Evolutionary conservation across 257 asterid species (phyloP), one percentile per base, ranked within the genome.

Genomic region (Solanum paucissectum): DNA sequence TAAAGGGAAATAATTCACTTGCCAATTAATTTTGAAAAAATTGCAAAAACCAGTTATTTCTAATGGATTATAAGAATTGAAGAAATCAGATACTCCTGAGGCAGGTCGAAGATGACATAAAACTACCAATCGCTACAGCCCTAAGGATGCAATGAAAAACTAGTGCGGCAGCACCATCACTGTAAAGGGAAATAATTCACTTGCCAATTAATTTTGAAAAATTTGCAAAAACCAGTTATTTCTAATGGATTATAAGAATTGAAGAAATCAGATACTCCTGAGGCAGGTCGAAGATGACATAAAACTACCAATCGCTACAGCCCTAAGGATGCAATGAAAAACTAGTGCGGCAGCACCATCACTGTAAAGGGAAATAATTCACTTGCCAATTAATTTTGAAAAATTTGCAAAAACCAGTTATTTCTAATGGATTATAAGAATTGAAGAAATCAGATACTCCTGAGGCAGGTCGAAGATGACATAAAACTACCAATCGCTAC

Each of bases 91-190:
- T n/a, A 25, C 33, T 72, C 79, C 8, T 33, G 20, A 71, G 27
- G 79, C 25, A 33, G 27, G 14, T 34, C 11, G 27, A 72, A 16
- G 79, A 72, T 33, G 44, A 71, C n/a, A 72, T 33, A 16, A 33
- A 14, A 20, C 27, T 4, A 72, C 79, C 20, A 8, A 12, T 71
- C 23, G 7, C 42, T 32, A 64, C 42, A 34, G 4, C 16, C 44
- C 79, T 18, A 72, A 18, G 79, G 44, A 33, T 20, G 44, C 44
- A 33, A 72, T 7, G 27, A 33, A 33, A 33, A 71, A 71, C 42
- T 33, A 97, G 91, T 83, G 99, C 99, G 5, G 99, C 99, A 77
- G 99, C 98, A 84, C 99, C 99, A 87, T 97, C 99, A 62, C 99
- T 97, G 98, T 62, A 81, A 87, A 84, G 87, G n/a, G 27, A 85